These are phyloP conservation scores for Pythium monospermum DNA, from an alignment of 352 stramenopile species.

Conservation along the genomic window DNA sequence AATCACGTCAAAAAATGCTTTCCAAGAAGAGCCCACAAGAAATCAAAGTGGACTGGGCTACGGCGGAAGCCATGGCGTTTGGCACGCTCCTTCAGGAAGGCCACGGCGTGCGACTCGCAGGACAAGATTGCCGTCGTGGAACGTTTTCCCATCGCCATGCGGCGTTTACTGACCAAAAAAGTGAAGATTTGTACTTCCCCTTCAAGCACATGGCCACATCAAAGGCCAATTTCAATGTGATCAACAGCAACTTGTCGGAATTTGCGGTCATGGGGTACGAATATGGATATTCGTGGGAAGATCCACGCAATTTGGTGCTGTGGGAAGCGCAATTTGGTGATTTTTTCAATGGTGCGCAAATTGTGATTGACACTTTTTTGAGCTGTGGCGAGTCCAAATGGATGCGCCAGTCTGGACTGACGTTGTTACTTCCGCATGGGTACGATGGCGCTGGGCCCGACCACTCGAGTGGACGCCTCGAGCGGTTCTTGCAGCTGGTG, in stretches of 20 bases:
- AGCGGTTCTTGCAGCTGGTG: constrained; percentile 87
- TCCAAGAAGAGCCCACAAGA: constrained; percentile 27
- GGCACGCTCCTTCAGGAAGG: constrained; percentile 80
- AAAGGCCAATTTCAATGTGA: constrained; percentile 46
- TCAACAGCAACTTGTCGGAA: constrained; percentile 85
- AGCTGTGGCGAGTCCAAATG: constrained; percentile 85
- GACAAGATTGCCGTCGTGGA: constrained; percentile 84
- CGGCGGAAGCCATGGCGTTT: constrained; percentile 85
- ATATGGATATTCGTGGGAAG: constrained; percentile 87
- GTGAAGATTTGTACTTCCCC: constrained; percentile 71
- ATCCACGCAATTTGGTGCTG: constrained; percentile 73
- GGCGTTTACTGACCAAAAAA: constrained; percentile 80
- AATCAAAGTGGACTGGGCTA: constrained; percentile 83
- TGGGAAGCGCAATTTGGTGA: constrained; percentile 91
- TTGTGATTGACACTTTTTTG: constrained; percentile 88
- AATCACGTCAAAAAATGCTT: constrained; percentile 69
- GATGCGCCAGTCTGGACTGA: constrained; percentile 82
- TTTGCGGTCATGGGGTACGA: constrained; percentile 87
- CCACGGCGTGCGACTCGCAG: constrained; percentile 76
- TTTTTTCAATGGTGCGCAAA: constrained; percentile 87
- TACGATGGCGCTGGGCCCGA: constrained; percentile 87
- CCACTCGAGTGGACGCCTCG: constrained; percentile 75
- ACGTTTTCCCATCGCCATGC: constrained; percentile 88
- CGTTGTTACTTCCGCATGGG: constrained; percentile 82
- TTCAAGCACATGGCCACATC: constrained; percentile 51